Evolutionary conservation across 2,329 filamentous ascomycete genomes (phyloP).

Genomic region (Fusarium oxysporum): DNA sequence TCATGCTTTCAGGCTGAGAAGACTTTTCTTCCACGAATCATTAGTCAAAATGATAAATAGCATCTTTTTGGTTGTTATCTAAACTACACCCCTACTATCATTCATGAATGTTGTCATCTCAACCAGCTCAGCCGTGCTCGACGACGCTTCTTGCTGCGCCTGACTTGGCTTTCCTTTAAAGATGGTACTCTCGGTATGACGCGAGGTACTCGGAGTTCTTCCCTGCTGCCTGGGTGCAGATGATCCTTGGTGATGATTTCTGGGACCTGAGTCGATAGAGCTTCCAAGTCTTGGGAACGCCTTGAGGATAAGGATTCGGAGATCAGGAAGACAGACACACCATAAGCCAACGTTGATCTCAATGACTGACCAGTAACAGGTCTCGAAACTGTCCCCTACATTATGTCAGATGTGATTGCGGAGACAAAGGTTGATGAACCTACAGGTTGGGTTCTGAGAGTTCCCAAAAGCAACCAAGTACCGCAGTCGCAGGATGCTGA

Average conservation of each 20-base stretch:
- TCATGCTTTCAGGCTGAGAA: too few relatives aligned
- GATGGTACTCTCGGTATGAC: not conserved
- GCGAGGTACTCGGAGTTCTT: not conserved
- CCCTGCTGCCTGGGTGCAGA: not conserved
- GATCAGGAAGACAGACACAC: constrained; percentile 4
- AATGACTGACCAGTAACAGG: constrained; percentile 2
- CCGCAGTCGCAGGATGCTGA: constrained; percentile 10
- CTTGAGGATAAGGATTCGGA: not conserved
- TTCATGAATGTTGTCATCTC: constrained; percentile 3
- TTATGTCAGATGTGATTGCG: rapidly evolving
- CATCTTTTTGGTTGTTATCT: rapidly evolving
- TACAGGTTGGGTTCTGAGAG: constrained; percentile 14
- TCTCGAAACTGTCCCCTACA: constrained; percentile 1
- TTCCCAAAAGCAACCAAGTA: constrained; percentile 7
- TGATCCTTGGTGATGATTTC: not conserved
- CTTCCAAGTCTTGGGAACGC: not conserved
- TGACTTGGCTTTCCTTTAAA: not conserved
- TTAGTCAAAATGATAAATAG: not conserved
- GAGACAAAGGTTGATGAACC: not conserved
- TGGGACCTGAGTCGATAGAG: not conserved
- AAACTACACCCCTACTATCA: not conserved
- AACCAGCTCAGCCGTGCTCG: constrained; percentile 4
- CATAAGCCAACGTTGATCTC: not conserved
- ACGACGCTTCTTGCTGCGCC: not conserved
- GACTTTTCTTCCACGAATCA: not conserved